Evolutionary conservation across 257 asterid genomes (phyloP), one percentile per base, ranked within the genome.

Genomic region (Phtheirospermum japonicum): DNA sequence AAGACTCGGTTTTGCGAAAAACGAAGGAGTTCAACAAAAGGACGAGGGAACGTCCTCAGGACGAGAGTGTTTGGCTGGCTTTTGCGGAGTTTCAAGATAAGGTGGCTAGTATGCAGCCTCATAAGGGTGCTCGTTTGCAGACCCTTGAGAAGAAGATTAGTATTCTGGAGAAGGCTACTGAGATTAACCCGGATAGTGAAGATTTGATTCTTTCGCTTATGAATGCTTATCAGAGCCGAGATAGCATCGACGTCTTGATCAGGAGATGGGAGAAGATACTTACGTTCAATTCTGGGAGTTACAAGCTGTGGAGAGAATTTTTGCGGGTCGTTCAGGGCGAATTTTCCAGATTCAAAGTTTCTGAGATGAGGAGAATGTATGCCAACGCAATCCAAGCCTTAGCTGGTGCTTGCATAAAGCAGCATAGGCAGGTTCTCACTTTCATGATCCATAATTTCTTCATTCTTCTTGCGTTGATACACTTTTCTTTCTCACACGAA

Each of bases 371-470:
- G 77, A 93, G 81, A 78, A 79, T 93, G 79, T 87, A 87, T 75
- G 88, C 88, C 13, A 89, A 80, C 69, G 99, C 99, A 55, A 71
- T 89, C 64, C 96, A 82, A 76, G 96, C 99, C 73, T 75, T 93
- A 70, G 79, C 84, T 74, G 96, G 94, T 80, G 84, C 96, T 62
- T 82, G 97, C 77, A 64, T 74, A 71, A 85, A 76, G 95, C 95
- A 77, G 86, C 82, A 80, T 79, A 87, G 99, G 99, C 99, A 89
- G 99, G 99, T 93, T 83, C 88, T 90, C 86, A 67, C 79, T 78
- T 73, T 77, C 60, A 58, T 70, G 65, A 66, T 70, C 72, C 68
- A 42, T 28, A 17, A 65, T 33, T 62, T 65, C 57, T 64, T 61
- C 51, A 37, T 48, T 48, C 43, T 48, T 53, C 32, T 63, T 1